Evolutionary conservation across 805 yeast genomes (phyloP), one percentile per base, ranked within the genome.

Genomic region (Ogataea pini): DNA sequence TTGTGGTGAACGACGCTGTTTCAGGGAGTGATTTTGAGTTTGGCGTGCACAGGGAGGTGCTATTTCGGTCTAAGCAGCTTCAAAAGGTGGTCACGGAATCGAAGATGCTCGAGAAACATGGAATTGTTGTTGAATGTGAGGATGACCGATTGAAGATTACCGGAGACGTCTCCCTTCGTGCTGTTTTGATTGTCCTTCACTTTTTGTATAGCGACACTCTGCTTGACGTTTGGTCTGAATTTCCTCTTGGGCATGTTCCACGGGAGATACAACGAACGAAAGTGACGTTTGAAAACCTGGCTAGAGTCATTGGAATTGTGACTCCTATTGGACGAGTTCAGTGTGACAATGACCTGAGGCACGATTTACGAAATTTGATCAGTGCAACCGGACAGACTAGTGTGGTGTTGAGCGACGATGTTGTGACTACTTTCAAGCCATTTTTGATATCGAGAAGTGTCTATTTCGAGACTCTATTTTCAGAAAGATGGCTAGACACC

Each of bases 391-490:
- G 54, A 6, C 44, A 39, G 58, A 73, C 79, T 2, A 56, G 57
- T 0, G 64, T 88, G 2, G 54, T 54, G 4, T 62, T 85, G n/a
- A 52, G 65, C 1, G 83, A 80, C 55, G 81, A 79, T 1, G 69
- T 64, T n/a, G 28, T 76, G 0, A 47, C 50, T 3, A 75, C 79
- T 6, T 80, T 81, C 58, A 75, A 83, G 2, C 69, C 72, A 9
- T 65, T 89, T 4, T 58, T 90, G n/a, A 60, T 68, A 3, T 63
- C 77, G 0, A 67, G 95, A 49, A 78, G 83, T 40, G 81, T 79
- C 0, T 86, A 75, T 58, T 88, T 90, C 61, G 83, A 79, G 47
- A 73, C 83, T 0, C 54, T 80, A 2, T 71, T 86, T 29, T 76
- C 84, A 0, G 59, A 65, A 0, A 61, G 80, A 41, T 88, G 94